These are phyloP conservation scores for Fusarium solani-melongenae DNA, from an alignment of 2,329 filamentous ascomycete species.

Conservation along the genomic window DNA sequence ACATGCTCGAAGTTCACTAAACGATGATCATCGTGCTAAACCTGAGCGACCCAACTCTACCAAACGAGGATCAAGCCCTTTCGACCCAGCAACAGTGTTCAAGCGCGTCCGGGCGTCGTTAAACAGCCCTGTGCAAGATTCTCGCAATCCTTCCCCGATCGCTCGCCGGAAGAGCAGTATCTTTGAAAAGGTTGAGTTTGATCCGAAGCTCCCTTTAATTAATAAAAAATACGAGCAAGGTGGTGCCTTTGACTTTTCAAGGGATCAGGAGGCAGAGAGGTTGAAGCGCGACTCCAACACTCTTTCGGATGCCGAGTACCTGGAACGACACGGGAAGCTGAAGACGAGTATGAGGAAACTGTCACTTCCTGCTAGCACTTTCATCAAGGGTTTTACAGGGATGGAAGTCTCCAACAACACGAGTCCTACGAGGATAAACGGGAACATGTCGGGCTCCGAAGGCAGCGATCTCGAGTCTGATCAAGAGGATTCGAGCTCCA, in stretches of 20 bases:
- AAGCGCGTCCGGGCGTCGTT: constrained; percentile 66
- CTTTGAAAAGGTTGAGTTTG: constrained; percentile 67
- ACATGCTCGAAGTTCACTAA: constrained; percentile 66
- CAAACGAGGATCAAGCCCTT: constrained; percentile 67
- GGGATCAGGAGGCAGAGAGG: constrained; percentile 46
- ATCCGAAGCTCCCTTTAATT: constrained; percentile 62
- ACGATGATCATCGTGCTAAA: constrained; percentile 52
- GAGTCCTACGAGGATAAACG: constrained; percentile 54
- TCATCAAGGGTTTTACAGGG: constrained; percentile 44
- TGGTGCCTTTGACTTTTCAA: constrained; percentile 62
- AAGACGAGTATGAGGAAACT: constrained; percentile 49
- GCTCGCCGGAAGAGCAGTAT: constrained; percentile 55
- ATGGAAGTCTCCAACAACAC: constrained; percentile 41
- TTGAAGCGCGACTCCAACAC: constrained; percentile 46
- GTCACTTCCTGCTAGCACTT: constrained; percentile 31
- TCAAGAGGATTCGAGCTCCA: constrained; percentile 64
- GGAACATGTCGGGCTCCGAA: constrained; percentile 56
- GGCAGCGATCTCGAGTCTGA: constrained; percentile 66
- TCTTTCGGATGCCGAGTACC: constrained; percentile 60
- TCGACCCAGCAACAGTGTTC: constrained; percentile 68
- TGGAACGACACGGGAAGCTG: constrained; percentile 59
- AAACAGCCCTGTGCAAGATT: constrained; percentile 29
- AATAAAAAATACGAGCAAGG: constrained; percentile 70
- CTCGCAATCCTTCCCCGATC: constrained; percentile 33
- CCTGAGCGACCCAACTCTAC: constrained; percentile 46